Conservation (phyloP, 768 basidiomycete species). For the Coprinopsis sp. region DNA sequence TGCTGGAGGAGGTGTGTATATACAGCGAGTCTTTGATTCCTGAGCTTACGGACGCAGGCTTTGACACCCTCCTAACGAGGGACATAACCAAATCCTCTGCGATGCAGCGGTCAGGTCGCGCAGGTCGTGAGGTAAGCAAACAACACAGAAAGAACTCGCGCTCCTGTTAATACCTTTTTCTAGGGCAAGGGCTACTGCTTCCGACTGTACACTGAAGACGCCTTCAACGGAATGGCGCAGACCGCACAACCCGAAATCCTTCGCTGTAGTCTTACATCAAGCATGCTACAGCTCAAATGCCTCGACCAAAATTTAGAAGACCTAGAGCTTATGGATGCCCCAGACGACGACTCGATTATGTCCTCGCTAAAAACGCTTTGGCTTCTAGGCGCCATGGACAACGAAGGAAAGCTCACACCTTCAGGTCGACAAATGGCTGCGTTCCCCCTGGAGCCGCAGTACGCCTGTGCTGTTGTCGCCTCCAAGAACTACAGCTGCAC, state of each 20-base stretch:
- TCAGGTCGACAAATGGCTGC: conserved; percentile 80
- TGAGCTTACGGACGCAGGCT: conserved; percentile 45
- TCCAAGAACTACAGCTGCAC: conserved; percentile 72
- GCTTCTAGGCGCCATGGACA: conserved; percentile 74
- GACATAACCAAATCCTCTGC: conserved; percentile 89
- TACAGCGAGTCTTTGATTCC: background rate
- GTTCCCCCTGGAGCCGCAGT: conserved; percentile 90
- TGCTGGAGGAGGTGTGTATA: conserved; percentile 57
- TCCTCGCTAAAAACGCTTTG: conserved; percentile 70
- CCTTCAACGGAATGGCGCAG: conserved; percentile 60
- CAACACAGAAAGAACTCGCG: background rate
- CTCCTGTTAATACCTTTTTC: background rate
- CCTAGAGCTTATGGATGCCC: conserved; percentile 86
- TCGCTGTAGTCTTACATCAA: conserved; percentile 78
- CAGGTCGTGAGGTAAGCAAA: conserved; percentile 77
- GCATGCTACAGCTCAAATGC: conserved; percentile 81
- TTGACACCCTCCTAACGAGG: conserved; percentile 80
- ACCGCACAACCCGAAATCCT: conserved; percentile 87
- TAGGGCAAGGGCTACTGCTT: conserved; percentile 85
- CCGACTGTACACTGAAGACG: conserved; percentile 84
- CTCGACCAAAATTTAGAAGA: conserved; percentile 76
- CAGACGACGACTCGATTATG: conserved; percentile 59
- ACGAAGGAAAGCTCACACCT: conserved; percentile 58
- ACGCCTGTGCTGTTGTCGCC: conserved; percentile 75
- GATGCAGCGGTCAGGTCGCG: conserved; percentile 91